phyloP scores from a whole-genome alignment of 176 grass and related monocot species.

The Canna indica region DNA sequence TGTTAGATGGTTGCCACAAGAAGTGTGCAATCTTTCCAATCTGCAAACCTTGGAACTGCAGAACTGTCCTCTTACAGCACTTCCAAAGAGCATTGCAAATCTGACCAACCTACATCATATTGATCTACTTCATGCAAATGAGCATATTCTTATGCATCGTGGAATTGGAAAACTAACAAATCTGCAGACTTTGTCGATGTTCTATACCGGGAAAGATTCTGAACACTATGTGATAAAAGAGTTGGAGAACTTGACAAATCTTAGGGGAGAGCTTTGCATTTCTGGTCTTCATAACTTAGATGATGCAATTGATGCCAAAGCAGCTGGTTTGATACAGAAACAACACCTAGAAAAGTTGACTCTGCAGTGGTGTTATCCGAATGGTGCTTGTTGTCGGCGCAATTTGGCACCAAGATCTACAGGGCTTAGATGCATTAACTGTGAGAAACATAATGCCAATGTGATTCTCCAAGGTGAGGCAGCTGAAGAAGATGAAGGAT shows the following conservation, averaged over 20 bases:
- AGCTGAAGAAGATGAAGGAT: neutral
- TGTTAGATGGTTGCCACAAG: constrained; percentile 1
- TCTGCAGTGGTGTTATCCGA: neutral
- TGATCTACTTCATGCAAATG: constrained; percentile 17
- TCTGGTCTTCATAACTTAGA: neutral
- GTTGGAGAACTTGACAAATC: constrained; percentile 26
- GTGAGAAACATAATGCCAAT: neutral
- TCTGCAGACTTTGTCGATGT: constrained; percentile 34
- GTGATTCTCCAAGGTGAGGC: neutral
- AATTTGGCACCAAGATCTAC: neutral
- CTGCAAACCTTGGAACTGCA: constrained; percentile 1
- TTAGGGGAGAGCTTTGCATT: constrained; percentile 1
- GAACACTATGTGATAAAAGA: constrained; percentile 32
- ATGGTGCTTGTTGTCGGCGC: neutral
- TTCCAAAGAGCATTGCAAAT: neutral
- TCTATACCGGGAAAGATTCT: constrained; percentile 21
- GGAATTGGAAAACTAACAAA: constrained; percentile 35
- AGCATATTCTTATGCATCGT: constrained; percentile 19
- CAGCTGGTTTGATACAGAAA: neutral
- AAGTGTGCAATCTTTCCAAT: constrained; percentile 14
- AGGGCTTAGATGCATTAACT: neutral
- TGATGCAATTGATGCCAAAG: neutral
- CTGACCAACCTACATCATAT: constrained; percentile 32
- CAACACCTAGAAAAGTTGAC: constrained; percentile 5
- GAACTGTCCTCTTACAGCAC: neutral